Conservation (phyloP, 148 eudicot genomes). For the Fagopyrum homotropicum region DNA sequence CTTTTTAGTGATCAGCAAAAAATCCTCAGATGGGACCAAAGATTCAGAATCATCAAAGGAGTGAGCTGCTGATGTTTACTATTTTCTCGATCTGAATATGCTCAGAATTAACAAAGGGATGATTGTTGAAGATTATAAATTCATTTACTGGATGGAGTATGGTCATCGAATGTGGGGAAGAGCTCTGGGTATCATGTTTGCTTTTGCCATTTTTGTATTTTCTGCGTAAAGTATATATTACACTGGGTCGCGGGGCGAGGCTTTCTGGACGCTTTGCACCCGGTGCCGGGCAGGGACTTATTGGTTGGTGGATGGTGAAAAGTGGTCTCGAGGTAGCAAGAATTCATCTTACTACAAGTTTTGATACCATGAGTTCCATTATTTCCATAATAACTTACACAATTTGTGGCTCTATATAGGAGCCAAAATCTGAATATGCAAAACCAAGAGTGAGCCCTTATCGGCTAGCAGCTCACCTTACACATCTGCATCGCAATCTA, state of each 20-base stretch:
- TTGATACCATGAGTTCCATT: background rate
- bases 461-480: conserved; percentile 92
- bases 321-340: conserved; percentile 88
- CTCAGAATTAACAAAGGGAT: too few relatives aligned
- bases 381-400: background rate
- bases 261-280: conserved; percentile 78
- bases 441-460: too few relatives aligned
- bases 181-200: conserved; percentile 94
- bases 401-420: conserved; percentile 32
- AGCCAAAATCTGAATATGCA: conserved; percentile 66
- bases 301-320: conserved; percentile 99
- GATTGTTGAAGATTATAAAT: too few relatives aligned
- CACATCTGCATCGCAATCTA: conserved; percentile 91
- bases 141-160: too few relatives aligned
- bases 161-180: too few relatives aligned
- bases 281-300: conserved; percentile 94
- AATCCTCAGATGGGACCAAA: too few relatives aligned
- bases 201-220: conserved; percentile 92
- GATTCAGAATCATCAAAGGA: too few relatives aligned
- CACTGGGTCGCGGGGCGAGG: conserved; percentile 59
- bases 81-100: too few relatives aligned
- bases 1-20: too few relatives aligned
- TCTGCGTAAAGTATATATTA: conserved; percentile 79
- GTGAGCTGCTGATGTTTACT: too few relatives aligned
- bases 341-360: background rate